A percentile compares a stretch with the other conserved stretches of the same genome.
These are phyloP conservation scores for Xylaria sp. DNA, from an alignment of 2,329 filamentous ascomycete species.

Conservation along the genomic window DNA sequence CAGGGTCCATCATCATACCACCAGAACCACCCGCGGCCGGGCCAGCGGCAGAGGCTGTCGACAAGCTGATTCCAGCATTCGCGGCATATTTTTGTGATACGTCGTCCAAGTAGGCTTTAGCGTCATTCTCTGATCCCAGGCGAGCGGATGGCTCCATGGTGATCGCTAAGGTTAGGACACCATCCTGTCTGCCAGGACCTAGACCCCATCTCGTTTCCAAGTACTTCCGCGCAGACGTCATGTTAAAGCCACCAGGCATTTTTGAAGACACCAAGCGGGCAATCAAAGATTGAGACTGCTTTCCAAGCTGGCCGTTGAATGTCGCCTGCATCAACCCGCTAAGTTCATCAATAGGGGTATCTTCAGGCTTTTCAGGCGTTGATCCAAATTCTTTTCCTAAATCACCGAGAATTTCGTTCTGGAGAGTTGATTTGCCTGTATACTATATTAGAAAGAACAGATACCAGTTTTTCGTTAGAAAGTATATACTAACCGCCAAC, in stretches of 20 bases:
- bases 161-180: conserved; percentile 82
- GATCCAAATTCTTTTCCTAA: conserved; percentile 98
- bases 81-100: conserved; percentile 87
- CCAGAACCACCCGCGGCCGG: conserved; percentile 69
- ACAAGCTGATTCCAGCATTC: conserved; percentile 80
- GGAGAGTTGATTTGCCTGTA: conserved; percentile 94
- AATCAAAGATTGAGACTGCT: conserved; percentile 91
- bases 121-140: conserved; percentile 86
- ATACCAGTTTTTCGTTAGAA: not conserved
- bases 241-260: conserved; percentile 99
- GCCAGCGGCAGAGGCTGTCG: conserved; percentile 74
- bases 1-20: conserved; percentile 99
- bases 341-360: conserved; percentile 93
- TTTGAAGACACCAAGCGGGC: conserved; percentile 96
- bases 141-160: conserved; percentile 91
- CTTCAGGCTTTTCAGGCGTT: conserved; percentile 97
- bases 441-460: conserved; percentile 15
- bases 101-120: conserved; percentile 89
- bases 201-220: conserved; percentile 93
- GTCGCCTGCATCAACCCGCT: conserved; percentile 95
- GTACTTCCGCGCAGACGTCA: conserved; percentile 93
- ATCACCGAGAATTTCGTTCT: conserved; percentile 98
- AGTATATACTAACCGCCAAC: conserved; percentile 76
- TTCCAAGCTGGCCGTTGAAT: conserved; percentile 98
- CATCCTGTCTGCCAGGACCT: conserved; percentile 84